Evolutionary conservation across 768 basidiomycete species (phyloP), one percentile per base, ranked within the genome.

Genomic region (Panaeolus cyanescens): DNA sequence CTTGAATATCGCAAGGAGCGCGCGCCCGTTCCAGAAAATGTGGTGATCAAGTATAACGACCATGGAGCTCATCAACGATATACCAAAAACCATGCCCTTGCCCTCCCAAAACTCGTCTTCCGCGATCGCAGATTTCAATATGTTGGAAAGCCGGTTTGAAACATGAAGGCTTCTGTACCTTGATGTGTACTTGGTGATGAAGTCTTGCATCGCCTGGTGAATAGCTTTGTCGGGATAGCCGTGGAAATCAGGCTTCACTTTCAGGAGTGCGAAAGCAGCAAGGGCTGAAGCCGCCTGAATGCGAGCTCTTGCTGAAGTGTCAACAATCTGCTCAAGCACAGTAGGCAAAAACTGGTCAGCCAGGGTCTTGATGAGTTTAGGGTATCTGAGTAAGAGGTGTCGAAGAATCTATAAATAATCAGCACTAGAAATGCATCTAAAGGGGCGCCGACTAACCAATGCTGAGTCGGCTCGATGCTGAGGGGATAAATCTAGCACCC

Each of bases 241-340:
- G 30, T 3, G 39, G 39, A 40, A 6, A 31, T 37, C 55, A 15
- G 28, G 13, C 6, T 58, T 54, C 34, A 75, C 61, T 63, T 75
- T 79, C 8, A 74, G 83, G 7, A 79, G 63, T 5, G 80, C 83
- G 50, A 87, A 79, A 4, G 84, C 83, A 33, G 83, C 78, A 0
- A 90, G 75, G 3, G 84, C 84, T 64, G 83, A 77, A 6, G 81
- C 83, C 2, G 89, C 85, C 56, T 84, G 79, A 1, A 80, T 62
- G 30, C 90, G 83, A 25, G 70, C 59, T 6, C 65, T 66, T 15
- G 59, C 32, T 34, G 72, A 70, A n/a, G 72, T 67, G n/a, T 66
- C 68, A 9, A 68, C 45, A 34, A 81, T 67, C 59, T 72, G 63
- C 10, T 58, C 55, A 58, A 81, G 65, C 56, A 75, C 65, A 39